Conservation (phyloP, 176 grass and related monocot genomes). For the Cenchrus fungigraminus region DNA sequence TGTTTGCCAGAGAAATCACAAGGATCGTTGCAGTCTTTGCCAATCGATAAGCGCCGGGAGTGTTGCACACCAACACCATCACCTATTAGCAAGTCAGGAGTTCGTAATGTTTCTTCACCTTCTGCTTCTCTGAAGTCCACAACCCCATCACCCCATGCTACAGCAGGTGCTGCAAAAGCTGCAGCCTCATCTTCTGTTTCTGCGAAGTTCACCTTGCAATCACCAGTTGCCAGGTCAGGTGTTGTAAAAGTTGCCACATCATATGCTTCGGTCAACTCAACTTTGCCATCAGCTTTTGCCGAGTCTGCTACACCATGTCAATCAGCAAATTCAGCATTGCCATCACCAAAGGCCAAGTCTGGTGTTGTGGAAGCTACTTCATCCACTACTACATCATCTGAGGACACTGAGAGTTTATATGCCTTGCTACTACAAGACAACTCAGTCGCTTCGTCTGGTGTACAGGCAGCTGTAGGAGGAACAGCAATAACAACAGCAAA, state of each 20-base stretch:
- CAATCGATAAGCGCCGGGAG: neutral
- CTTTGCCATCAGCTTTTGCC: neutral
- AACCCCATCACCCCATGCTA: neutral
- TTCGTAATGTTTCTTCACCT: neutral
- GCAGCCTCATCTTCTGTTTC: neutral
- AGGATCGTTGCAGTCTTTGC: conserved; percentile 1
- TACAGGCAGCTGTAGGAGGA: neutral
- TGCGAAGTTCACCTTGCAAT: neutral
- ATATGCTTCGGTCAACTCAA: neutral
- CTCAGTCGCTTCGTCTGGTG: neutral
- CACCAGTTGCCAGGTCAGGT: neutral
- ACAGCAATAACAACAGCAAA: neutral
- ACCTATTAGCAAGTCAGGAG: neutral
- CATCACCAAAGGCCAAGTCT: neutral
- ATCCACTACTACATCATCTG: neutral
- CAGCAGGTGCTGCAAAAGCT: neutral
- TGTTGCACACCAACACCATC: neutral
- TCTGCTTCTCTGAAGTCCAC: neutral
- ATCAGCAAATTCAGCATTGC: neutral
- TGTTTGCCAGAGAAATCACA: neutral
- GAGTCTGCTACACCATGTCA: neutral
- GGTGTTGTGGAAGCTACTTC: neutral
- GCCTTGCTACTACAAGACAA: neutral
- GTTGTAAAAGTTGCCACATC: neutral
- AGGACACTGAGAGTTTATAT: neutral